A percentile compares a stretch with the other conserved stretches of the same genome.
Conservation (phyloP, 192 early-diverging fungal species). For the Coemansia sp. region DNA sequence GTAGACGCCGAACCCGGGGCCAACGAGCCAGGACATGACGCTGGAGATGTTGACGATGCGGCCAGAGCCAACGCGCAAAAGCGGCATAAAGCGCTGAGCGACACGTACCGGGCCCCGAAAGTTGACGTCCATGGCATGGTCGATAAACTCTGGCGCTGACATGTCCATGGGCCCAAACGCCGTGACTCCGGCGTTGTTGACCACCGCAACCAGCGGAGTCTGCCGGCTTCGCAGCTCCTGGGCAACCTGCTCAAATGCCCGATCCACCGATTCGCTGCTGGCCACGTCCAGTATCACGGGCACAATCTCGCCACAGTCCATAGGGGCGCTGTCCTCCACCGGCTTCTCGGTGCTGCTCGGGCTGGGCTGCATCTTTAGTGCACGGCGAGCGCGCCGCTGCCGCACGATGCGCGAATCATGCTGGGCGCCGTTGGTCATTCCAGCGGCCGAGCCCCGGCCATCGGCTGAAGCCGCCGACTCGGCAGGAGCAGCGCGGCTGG, state of each 20-base stretch:
- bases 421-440: background rate
- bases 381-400: conserved; percentile 11
- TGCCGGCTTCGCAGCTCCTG: conserved; percentile 25
- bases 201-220: conserved; percentile 40
- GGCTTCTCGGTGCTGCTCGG: background rate
- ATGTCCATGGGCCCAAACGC: conserved; percentile 48
- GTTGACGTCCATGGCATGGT: conserved; percentile 46
- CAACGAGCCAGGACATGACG: conserved; percentile 49
- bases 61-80: conserved; percentile 36
- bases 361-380: background rate
- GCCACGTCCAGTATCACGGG: conserved; percentile 48
- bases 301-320: conserved; percentile 10
- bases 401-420: conserved; percentile 5
- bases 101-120: conserved; percentile 47
- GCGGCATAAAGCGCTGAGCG: conserved; percentile 45
- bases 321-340: background rate
- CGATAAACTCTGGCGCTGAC: conserved; percentile 24
- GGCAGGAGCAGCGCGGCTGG: background rate
- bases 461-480: background rate
- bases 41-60: conserved; percentile 51
- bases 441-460: background rate
- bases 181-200: conserved; percentile 51
- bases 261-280: conserved; percentile 29
- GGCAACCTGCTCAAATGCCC: conserved; percentile 19
- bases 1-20: conserved; percentile 51